phyloP scores from a whole-genome alignment of 257 asterid species.

The Solanum stenotomum region DNA sequence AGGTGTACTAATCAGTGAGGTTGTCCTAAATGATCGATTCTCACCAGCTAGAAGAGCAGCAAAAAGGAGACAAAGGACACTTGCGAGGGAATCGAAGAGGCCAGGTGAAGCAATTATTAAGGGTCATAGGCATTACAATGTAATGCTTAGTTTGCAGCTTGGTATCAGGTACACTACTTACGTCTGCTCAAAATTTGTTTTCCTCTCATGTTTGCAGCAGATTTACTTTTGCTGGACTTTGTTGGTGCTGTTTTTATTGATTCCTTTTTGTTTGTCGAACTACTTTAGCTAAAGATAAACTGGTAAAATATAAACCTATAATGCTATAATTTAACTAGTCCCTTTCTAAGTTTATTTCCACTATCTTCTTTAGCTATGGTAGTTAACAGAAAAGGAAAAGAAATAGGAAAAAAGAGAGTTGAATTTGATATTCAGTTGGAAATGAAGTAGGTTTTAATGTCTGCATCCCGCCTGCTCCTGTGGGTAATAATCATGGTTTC shows the following conservation, averaged over 20 bases:
- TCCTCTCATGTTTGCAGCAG: background rate
- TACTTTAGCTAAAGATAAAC: background rate
- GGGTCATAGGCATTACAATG: slow-evolving; percentile 42
- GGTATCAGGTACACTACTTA: slow-evolving; percentile 69
- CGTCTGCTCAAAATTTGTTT: background rate
- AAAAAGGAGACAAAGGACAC: slow-evolving; percentile 61
- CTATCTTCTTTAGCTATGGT: background rate
- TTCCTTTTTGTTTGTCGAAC: background rate
- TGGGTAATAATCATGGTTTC: background rate
- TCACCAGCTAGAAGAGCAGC: slow-evolving; percentile 61
- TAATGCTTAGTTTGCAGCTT: slow-evolving; percentile 94
- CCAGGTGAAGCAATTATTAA: slow-evolving; percentile 87
- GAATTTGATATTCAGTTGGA: background rate
- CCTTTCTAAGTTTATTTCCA: background rate
- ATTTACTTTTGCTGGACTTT: background rate
- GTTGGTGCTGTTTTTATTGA: background rate
- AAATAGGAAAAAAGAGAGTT: background rate
- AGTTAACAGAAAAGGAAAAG: background rate
- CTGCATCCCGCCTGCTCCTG: background rate
- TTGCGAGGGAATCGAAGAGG: slow-evolving; percentile 59
- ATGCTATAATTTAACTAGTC: background rate
- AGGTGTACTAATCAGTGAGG: slow-evolving; percentile 86
- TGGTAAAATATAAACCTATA: background rate
- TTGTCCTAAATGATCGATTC: slow-evolving; percentile 53
- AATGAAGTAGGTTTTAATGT: background rate